Evolutionary conservation across 1,284 basidiomycete species (phyloP), one percentile per base, ranked within the genome.

Genomic region (Heliocybe sulcata): DNA sequence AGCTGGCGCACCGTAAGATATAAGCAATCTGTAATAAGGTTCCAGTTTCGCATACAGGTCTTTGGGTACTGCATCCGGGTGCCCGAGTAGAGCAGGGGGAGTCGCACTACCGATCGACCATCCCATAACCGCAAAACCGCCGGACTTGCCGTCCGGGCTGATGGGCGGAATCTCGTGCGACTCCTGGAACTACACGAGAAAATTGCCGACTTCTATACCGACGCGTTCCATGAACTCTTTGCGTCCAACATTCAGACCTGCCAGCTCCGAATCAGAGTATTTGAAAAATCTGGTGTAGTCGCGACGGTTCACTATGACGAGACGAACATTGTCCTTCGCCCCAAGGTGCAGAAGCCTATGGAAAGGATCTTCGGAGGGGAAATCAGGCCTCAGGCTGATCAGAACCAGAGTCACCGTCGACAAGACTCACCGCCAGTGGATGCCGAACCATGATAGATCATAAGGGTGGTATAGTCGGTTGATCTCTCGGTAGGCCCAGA

Each of bases 381-480:
- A 11, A 22, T 49, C 11, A 49, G 22, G n/a, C 16, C 25, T 49
- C 12, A 4, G 27, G 25, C 22, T n/a, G n/a, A n/a, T n/a, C n/a
- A n/a, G n/a, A 49, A 29, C 25, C 11, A 26, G n/a, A 29, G n/a
- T n/a, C 11, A 29, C 23, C 14, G 16, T 26, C 47, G 20, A 4
- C 22, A n/a, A n/a, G n/a, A 49, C 47, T 16, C 27, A 52, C 51
- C 29, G 27, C 51, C 51, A 35, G 26, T 52, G 51, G 33, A 52
- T 16, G 29, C 51, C 11, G 51, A 31, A 19, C 51, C 51, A 19
- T 52, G 51, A 23, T 31, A 52, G 3, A 52, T 52, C 29, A 52
- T 27, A 22, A 31, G n/a, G 26, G 51, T 52, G 27, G 51, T 52
- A 23, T 52, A 52, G 16, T 31, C 51, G 4, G 12, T 25, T 8